Percentiles rank a stretch among this genome's conserved stretches.
phyloP scores from a whole-genome alignment of 352 stramenopile species.

The Phytopythium ostracodes region DNA sequence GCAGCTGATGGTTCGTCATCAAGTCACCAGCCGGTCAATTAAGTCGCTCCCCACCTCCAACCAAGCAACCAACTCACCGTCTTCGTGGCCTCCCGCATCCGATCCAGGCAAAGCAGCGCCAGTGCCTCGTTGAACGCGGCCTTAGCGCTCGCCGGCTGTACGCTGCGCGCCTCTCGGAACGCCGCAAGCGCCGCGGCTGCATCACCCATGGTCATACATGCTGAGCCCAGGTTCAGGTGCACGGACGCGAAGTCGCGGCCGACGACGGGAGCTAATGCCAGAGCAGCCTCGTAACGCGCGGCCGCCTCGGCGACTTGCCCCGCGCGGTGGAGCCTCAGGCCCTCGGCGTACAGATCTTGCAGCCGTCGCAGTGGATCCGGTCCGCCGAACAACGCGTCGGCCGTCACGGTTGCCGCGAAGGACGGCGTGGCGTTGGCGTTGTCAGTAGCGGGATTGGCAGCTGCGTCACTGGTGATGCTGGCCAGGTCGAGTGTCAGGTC shows the following conservation, averaged over 20 bases:
- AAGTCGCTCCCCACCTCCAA: neutral
- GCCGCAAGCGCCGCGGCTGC: constrained; percentile 29
- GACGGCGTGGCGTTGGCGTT: neutral
- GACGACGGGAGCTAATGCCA: constrained; percentile 21
- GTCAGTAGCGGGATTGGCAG: neutral
- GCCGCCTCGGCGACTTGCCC: constrained; percentile 42
- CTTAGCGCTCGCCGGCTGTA: constrained; percentile 56
- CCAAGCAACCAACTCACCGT: constrained; percentile 18
- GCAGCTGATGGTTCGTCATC: constrained; percentile 17
- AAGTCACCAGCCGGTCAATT: neutral
- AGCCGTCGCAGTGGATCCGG: constrained; percentile 28
- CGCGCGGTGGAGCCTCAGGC: constrained; percentile 49
- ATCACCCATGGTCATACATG: constrained; percentile 35
- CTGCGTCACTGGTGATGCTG: neutral
- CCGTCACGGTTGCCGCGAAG: constrained; percentile 1
- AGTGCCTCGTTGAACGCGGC: constrained; percentile 55
- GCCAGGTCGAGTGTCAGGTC: neutral
- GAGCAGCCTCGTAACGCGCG: constrained; percentile 44
- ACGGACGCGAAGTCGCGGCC: constrained; percentile 53
- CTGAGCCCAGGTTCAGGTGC: constrained; percentile 66
- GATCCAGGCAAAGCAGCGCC: constrained; percentile 36
- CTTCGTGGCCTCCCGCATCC: constrained; percentile 19
- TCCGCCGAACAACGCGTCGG: constrained; percentile 3
- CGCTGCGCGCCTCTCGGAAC: constrained; percentile 36
- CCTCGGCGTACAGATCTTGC: constrained; percentile 56